Evolutionary conservation across 169 alveolate genomes (phyloP), one percentile per base, ranked within the genome.

Genomic region (Theileria equi): DNA sequence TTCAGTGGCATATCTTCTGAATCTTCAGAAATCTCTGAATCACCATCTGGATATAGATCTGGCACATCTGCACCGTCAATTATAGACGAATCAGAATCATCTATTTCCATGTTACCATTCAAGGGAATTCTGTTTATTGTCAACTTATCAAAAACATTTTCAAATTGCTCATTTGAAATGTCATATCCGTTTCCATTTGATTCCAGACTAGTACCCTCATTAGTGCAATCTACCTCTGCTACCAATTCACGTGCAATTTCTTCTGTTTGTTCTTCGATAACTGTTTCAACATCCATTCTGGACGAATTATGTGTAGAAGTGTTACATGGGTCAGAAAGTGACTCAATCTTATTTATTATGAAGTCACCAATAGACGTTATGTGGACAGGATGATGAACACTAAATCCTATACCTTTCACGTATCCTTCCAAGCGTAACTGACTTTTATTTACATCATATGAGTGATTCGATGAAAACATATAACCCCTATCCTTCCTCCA

Each of bases 401-500:
- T 86, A 47, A 86, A 86, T 4, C 92, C 92, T 19, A 73, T 48
- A 23, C 90, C 90, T 31, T 71, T 81, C n/a, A 74, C 87, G 50
- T 81, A 86, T 3, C 92, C 92, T 44, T 69, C 80, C 29, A 86
- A 32, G 34, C 50, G 59, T 25, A 86, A 19, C 29, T 69, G 69
- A 55, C 70, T 82, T 21, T 57, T 35, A 6, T 44, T 26, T 11
- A 60, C 40, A 32, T 86, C 80, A 52, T 86, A 86, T 40, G 41
- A 47, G 77, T 52, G 66, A 26, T 74, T 77, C 29, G 63, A 79
- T 5, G 70, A 74, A 72, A 86, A 23, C 82, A 86, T 68, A 67
- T 86, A 86, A 0, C 92, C 90, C 44, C 92, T 59, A n/a, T 82
- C 89, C 41, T 73, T 61, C 26, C 92, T 53, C 84, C 86, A 86